Evolutionary conservation across 768 basidiomycete species (phyloP).

Genomic region (Paxillus ammoniavirescens): DNA sequence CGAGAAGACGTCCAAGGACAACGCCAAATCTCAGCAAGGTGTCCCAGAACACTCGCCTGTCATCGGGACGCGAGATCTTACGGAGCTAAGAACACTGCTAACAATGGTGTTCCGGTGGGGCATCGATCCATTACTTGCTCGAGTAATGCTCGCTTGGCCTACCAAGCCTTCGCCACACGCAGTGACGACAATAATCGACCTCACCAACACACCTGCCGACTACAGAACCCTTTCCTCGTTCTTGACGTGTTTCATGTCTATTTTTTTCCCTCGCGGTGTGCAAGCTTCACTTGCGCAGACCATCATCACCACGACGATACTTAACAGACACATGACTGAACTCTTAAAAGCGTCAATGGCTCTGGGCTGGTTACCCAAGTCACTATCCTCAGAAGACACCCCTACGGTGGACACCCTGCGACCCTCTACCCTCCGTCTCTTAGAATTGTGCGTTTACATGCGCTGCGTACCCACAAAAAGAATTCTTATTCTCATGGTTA

Average conservation of each 20-base stretch:
- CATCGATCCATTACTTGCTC: slow-evolving; percentile 49
- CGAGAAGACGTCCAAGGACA: background rate
- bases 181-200: slow-evolving; percentile 43
- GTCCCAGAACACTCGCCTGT: slow-evolving; percentile 12
- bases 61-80: slow-evolving; percentile 68
- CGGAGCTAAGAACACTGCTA: slow-evolving; percentile 58
- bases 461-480: slow-evolving; percentile 8
- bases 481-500: slow-evolving; percentile 12
- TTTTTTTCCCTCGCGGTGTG: slow-evolving; percentile 55
- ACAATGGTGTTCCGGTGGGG: slow-evolving; percentile 76
- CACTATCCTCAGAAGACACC: slow-evolving; percentile 36
- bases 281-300: slow-evolving; percentile 53
- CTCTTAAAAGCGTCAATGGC: slow-evolving; percentile 58
- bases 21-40: background rate
- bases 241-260: slow-evolving; percentile 40
- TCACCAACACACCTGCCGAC: slow-evolving; percentile 42
- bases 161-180: slow-evolving; percentile 18
- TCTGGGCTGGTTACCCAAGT: slow-evolving; percentile 73
- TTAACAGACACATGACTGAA: slow-evolving; percentile 58
- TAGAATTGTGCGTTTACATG: slow-evolving; percentile 55
- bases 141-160: slow-evolving; percentile 42
- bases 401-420: slow-evolving; percentile 48
- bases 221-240: slow-evolving; percentile 44
- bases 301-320: slow-evolving; percentile 53
- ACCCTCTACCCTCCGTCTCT: slow-evolving; percentile 51